These are phyloP conservation scores for Bretschneidera sinensis DNA, from an alignment of 345 rosid species.

Conservation along the genomic window DNA sequence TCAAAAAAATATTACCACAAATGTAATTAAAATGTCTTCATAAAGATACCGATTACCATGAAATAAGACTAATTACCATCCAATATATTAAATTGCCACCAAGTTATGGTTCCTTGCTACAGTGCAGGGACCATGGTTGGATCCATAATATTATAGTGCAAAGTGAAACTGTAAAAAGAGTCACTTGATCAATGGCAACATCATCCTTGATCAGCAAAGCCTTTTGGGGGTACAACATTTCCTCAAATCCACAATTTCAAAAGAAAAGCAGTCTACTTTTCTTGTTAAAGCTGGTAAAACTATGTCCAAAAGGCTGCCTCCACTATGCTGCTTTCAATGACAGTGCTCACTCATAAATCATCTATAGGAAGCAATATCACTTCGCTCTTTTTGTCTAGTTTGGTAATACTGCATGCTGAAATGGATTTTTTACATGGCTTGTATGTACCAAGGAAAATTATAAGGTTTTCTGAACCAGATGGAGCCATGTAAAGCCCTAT, in stretches of 20 bases:
- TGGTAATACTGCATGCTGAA: conserved; percentile 3
- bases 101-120: too few relatives aligned
- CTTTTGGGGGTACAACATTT: too few relatives aligned
- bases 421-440: conserved; percentile 9
- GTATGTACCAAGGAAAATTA: conserved; percentile 1
- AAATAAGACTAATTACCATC: too few relatives aligned
- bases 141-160: too few relatives aligned
- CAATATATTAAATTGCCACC: too few relatives aligned
- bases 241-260: neutral
- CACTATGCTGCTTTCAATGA: conserved; percentile 14
- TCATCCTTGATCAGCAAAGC: too few relatives aligned
- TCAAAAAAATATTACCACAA: too few relatives aligned
- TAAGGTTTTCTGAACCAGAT: neutral
- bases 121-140: too few relatives aligned
- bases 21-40: too few relatives aligned
- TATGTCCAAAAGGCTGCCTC: conserved; percentile 24
- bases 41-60: too few relatives aligned
- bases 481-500: conserved; percentile 8
- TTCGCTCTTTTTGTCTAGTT: conserved; percentile 9
- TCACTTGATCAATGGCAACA: too few relatives aligned
- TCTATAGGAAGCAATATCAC: neutral
- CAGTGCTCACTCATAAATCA: conserved; percentile 6
- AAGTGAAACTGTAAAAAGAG: too few relatives aligned
- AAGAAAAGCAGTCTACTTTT: conserved; percentile 15
- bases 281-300: conserved; percentile 12